Conservation (phyloP, 169 alveolate genomes). For the Plasmodium vinckei region DNA sequence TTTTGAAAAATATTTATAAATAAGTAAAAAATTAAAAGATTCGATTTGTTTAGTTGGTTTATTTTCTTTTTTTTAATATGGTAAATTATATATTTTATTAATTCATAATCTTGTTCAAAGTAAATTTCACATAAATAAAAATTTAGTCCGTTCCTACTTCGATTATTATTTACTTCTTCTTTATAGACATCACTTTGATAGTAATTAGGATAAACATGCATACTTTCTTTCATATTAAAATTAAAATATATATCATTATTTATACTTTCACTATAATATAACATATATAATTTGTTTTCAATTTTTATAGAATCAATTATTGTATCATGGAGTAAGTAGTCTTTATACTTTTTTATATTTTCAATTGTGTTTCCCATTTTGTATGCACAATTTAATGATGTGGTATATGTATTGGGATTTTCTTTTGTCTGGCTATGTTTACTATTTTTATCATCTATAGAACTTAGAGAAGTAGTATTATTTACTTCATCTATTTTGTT, state of each 20-base stretch:
- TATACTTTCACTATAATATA: conserved; percentile 20
- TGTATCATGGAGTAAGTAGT: conserved; percentile 3
- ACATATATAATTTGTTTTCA: conserved; percentile 9
- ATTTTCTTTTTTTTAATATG: conserved; percentile 31
- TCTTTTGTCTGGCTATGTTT: neutral
- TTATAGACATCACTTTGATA: no score
- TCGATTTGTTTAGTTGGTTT: neutral
- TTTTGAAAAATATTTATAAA: conserved; percentile 10
- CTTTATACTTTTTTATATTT: neutral
- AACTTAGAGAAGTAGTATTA: no score
- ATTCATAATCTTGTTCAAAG: conserved; percentile 25
- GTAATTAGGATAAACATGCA: no score
- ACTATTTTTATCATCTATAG: neutral
- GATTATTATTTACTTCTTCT: neutral
- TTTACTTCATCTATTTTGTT: neutral
- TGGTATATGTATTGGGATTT: no score
- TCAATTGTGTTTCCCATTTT: neutral
- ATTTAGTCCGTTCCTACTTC: neutral
- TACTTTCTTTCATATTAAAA: conserved; percentile 21
- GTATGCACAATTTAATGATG: no score
- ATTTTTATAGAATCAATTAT: conserved; percentile 36
- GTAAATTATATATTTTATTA: conserved; percentile 16
- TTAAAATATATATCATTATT: conserved; percentile 21
- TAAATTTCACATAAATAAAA: conserved; percentile 54
- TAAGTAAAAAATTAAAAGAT: conserved; percentile 26